Conservation (phyloP, 2,329 filamentous ascomycete genomes). For the Calonectria pauciramosa region DNA sequence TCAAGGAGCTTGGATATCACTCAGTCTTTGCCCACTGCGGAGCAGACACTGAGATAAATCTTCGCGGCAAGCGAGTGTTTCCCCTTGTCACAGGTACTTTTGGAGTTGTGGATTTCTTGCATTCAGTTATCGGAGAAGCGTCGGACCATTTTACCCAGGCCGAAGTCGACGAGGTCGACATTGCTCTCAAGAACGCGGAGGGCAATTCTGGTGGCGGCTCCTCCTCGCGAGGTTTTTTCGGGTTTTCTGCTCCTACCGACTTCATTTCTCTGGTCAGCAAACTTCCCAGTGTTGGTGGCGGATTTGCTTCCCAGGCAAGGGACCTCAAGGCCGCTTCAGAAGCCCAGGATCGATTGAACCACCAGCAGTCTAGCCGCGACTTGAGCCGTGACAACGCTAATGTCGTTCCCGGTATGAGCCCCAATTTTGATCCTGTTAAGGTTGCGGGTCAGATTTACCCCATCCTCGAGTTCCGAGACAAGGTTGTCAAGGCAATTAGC, state of each 20-base stretch:
- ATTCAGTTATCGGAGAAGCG: constrained; percentile 83
- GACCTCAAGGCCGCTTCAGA: constrained; percentile 72
- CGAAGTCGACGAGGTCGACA: constrained; percentile 85
- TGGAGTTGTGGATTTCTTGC: constrained; percentile 86
- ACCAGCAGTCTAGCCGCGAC: constrained; percentile 48
- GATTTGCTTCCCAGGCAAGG: constrained; percentile 76
- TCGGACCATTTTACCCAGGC: constrained; percentile 89
- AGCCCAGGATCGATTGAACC: constrained; percentile 73
- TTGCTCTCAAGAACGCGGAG: constrained; percentile 79
- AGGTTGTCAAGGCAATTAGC: constrained; percentile 89
- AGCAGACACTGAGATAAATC: constrained; percentile 72
- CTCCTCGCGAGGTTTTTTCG: constrained; percentile 58
- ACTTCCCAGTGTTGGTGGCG: constrained; percentile 78
- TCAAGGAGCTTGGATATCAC: constrained; percentile 83
- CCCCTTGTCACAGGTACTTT: constrained; percentile 82
- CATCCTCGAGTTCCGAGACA: constrained; percentile 93
- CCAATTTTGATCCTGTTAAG: constrained; percentile 83
- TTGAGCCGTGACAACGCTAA: constrained; percentile 64
- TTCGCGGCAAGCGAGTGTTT: constrained; percentile 75
- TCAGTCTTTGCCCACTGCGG: constrained; percentile 86
- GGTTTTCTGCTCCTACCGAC: constrained; percentile 59
- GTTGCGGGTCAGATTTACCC: constrained; percentile 89
- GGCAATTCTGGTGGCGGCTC: constrained; percentile 56
- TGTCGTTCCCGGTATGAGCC: constrained; percentile 80
- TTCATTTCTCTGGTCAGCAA: constrained; percentile 82